A percentile compares a stretch with the other conserved stretches of the same genome.
These are phyloP conservation scores for Geosmithia morbida DNA, from an alignment of 2,329 filamentous ascomycete genomes.

Conservation along the genomic window DNA sequence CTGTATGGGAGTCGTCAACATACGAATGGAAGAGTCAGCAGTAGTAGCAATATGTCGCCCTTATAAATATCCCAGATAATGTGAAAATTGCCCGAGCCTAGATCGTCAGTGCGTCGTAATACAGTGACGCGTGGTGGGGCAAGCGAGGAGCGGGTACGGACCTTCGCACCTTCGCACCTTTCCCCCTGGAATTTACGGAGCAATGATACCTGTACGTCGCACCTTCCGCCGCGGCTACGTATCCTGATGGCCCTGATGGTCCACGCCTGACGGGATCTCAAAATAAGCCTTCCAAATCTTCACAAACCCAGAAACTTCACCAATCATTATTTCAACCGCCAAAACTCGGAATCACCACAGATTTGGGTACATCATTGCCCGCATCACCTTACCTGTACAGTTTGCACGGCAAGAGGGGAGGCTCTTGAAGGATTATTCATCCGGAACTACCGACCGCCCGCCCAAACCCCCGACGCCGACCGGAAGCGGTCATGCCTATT, in stretches of 20 bases:
- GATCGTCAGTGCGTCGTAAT: neutral
- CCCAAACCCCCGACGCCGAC: neutral
- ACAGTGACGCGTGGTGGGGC: neutral
- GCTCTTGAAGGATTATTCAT: neutral
- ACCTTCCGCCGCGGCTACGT: neutral
- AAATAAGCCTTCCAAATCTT: neutral
- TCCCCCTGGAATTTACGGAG: neutral
- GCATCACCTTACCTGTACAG: neutral
- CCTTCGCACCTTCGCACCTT: neutral
- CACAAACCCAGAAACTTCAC: conserved; percentile 1
- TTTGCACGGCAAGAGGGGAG: neutral
- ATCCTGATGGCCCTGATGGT: neutral
- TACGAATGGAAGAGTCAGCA: too few relatives aligned
- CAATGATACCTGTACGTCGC: too few relatives aligned
- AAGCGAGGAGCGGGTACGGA: neutral
- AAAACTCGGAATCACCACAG: conserved; percentile 5
- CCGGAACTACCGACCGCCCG: neutral
- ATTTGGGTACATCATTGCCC: neutral
- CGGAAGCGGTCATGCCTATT: neutral
- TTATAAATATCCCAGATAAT: neutral
- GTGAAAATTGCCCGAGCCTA: neutral
- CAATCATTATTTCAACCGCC: conserved; percentile 4
- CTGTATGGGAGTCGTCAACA: too few relatives aligned
- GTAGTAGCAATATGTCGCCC: too few relatives aligned
- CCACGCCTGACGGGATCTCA: neutral